Base-by-base conservation (phyloP, 148 eudicot species). In the Vaccinium myrtillus region DNA sequence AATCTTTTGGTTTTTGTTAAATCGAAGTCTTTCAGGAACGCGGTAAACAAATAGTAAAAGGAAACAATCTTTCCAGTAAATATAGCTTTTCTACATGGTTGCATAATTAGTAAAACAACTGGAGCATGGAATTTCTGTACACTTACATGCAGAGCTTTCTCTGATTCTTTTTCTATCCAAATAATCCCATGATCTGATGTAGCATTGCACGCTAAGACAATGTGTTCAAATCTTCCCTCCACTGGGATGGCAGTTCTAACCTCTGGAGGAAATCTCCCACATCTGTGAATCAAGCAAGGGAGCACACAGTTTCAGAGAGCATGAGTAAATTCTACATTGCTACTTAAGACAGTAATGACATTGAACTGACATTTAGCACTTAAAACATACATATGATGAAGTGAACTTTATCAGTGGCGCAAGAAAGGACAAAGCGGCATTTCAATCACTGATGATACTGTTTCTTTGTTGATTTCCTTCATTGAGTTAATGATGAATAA, bases 141-240 rank as follows among this genome's bases (percentile, higher is more conserved):
- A 85, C 87, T 85, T 75, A 85, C 87, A 58, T 85, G 18, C 0
- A 85, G 51, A 63, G 87, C 87, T 73, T 81, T 85, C 63, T 80
- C 80, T 75, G 98, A 90, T 84, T 97, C 99, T 88, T 92, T 88
- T 87, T 90, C 92, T 39, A 97, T 97, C 98, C 98, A 95, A 32
- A 93, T 79, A 88, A 97, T 93, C 82, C 86, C 98, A 84, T 97
- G 99, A 91, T 97, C 99, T 71, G 94, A 91, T 10, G 95, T 97
- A 32, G 98, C 92, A 86, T 91, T 94, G 90, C 95, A 93, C 14
- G 99, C 93, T 67, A 97, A 89, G 67, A 97, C 99, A 83, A 97
- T 95, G 83, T 97, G 98, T 83, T 97, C 99, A 84, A 95, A 97
- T 87, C 99, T 91, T 85, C 94, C 99, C 79, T 95, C 98, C 7